Base-by-base conservation (phyloP, 2,329 filamentous ascomycete species). In the Leptographium lundbergii region DNA sequence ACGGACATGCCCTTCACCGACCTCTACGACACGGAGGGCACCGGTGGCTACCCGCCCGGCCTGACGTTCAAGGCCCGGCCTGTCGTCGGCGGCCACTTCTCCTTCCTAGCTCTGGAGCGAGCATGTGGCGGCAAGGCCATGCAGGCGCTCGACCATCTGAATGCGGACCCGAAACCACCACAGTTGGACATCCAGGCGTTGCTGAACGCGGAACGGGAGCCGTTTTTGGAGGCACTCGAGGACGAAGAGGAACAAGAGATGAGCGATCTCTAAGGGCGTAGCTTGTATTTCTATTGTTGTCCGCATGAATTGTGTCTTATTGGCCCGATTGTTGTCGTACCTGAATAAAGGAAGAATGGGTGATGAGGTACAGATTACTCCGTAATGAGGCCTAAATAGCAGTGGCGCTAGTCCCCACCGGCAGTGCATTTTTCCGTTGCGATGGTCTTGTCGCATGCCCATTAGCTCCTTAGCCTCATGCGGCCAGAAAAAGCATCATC, bases 61-160 rank as follows among this genome's bases (percentile, higher is more conserved):
- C 80, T 86, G 17, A 78, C 80, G 58, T 95, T 95, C 75, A 89
- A 88, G 72, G 89, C 89, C 1, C 75, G 90, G 50, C 90, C 90
- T 1, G 90, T 95, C 5, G 84, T 92, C 19, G 90, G 90, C 17
- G 89, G 87, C 0, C 89, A 94, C 73, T 95, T 94, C 76, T 86
- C 89, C 2, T 89, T 91, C 68, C 74, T 95, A 68, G 86, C 89
- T n/a, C 73, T 95, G 53, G 86, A 90, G 72, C 80, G 86, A 66
- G 89, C 88, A 27, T 95, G 90, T 73, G 85, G 81, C 2, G 88
- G 88, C 2, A 78, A 77, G 63, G 86, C 86, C 3, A 75, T 81
- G 65, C 74, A 80, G 24, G 82, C 79, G 0, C 71, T 89, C 60
- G 66, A 66, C 34, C 81, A 79, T 63, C 66, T 82, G 56, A 72